Evolutionary conservation across 1,284 basidiomycete species (phyloP), one percentile per base, ranked within the genome.

Genomic region (Cutaneotrichosporon dermatis): DNA sequence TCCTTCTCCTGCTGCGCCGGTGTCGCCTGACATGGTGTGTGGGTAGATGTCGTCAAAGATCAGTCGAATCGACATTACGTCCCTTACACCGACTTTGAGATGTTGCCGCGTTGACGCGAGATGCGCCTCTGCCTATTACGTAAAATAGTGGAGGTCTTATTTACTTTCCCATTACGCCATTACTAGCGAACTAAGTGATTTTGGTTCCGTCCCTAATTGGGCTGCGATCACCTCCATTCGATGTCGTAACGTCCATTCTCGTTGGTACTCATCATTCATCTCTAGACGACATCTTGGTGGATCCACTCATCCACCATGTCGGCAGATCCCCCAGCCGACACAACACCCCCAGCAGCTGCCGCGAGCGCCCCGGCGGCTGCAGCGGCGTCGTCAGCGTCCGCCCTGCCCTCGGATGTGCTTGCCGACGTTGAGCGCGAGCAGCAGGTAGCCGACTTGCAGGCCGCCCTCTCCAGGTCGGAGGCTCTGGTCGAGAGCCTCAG

Each of bases 391-490:
- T 48, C 48, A n/a, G 33, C 52, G 25, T 50, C 49, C n/a, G 37
- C 52, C 13, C 59, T 59, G 34, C 55, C 63, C 1, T 54, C 57
- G 12, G 71, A 74, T 36, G 61, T 78, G 11, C 62, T 72, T n/a
- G 63, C 69, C 33, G 70, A 75, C 51, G 73, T 76, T 13, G 78
- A 79, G 64, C 66, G 70, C 10, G 75, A 79, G 48, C 75, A 78
- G 54, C 72, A 71, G 13, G 60, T 76, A 7, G 65, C 67, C 7
- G 75, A 78, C 63, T 66, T 73, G 15, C 68, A 74, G 46, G 60
- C 65, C 5, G 61, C 59, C 12, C 60, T 76, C 10, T 64, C 63
- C 43, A 62, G 67, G 39, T 66, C 76, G 15, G 68, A 74, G 45
- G 63, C 58, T 15, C 66, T 71, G 60, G 52, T 75, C 0, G 68